Evolutionary conservation across 495 filamentous ascomycete species (phyloP), one percentile per base, ranked within the genome.

Genomic region (Aspergillus sclerotiicarbonarius): DNA sequence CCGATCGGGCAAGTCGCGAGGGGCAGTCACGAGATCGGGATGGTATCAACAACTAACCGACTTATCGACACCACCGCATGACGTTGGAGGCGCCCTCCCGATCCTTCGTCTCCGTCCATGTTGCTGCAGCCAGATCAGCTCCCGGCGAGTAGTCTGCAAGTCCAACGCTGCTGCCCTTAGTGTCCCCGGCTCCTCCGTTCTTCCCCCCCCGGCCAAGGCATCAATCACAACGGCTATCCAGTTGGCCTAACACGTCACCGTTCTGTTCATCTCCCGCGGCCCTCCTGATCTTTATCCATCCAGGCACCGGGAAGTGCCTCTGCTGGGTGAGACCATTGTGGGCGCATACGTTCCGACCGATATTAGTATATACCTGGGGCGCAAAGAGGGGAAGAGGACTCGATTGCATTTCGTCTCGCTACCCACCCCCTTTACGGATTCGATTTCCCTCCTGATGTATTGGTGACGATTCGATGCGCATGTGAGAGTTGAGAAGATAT

Each of bases 11-110:
- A 44, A 29, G 33, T 18, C 20, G 50, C 60, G 66, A 69, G 66
- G 66, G 66, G 63, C 56, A 66, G 61, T 67, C 63, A 68, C 62
- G 64, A 62, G 64, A 60, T 56, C 33, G 35, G 8, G 4, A 49
- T 31, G 21, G 44, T 21, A 58, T 53, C 55, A 48, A 20, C 56
- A 25, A 25, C 25, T 5, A 25, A 25, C n/a, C n/a, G n/a, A 25
- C 25, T 25, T 3, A 25, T 5, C 25, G 25, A 25, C 25, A 25
- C 25, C 25, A 39, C 43, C 56, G 37, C 60, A 65, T 62, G 59
- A 62, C 59, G 62, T 62, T 52, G 55, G 58, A 54, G 52, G 48
- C 56, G 35, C 47, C 25, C 15, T 31, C 31, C 16, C 18, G n/a
- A 15, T 55, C 53, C 39, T 46, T 33, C 41, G 20, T 49, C 33